Conservation (phyloP, 306 rosid genomes). For the Cucurbita maxima region DNA sequence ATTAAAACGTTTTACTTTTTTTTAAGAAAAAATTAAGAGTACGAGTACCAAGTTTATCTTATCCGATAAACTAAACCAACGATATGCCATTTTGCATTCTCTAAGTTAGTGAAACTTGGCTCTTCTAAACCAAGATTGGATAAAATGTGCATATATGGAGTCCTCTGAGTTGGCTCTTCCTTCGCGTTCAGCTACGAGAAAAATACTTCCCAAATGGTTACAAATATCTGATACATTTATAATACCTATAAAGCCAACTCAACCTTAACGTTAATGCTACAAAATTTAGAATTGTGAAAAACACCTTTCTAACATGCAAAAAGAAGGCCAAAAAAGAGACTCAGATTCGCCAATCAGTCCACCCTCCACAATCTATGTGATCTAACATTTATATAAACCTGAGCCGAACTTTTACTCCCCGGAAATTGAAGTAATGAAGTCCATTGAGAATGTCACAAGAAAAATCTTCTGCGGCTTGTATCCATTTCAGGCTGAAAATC, state of each 20-base stretch:
- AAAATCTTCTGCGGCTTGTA: slow-evolving; percentile 93
- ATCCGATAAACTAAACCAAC: background rate
- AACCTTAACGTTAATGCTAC: background rate
- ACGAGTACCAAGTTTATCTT: no score
- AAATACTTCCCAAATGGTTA: background rate
- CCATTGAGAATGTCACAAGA: slow-evolving; percentile 29
- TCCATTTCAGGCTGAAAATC: slow-evolving; percentile 78
- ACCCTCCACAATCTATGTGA: background rate
- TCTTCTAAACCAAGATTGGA: background rate
- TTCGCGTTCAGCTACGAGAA: background rate
- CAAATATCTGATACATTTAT: background rate
- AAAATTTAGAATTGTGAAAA: background rate
- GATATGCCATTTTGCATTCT: background rate
- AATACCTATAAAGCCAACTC: background rate
- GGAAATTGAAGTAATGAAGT: background rate
- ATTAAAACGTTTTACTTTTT: no score
- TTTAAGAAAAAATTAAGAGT: no score
- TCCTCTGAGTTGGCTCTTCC: background rate
- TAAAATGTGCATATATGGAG: no score
- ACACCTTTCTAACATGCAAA: background rate
- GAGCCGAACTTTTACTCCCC: background rate
- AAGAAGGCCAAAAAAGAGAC: background rate
- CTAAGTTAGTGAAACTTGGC: background rate
- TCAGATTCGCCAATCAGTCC: background rate
- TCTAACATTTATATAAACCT: background rate